A percentile compares a stretch with the other conserved stretches of the same genome.
Conservation (phyloP, 768 basidiomycete species). For the Collybia sp. region DNA sequence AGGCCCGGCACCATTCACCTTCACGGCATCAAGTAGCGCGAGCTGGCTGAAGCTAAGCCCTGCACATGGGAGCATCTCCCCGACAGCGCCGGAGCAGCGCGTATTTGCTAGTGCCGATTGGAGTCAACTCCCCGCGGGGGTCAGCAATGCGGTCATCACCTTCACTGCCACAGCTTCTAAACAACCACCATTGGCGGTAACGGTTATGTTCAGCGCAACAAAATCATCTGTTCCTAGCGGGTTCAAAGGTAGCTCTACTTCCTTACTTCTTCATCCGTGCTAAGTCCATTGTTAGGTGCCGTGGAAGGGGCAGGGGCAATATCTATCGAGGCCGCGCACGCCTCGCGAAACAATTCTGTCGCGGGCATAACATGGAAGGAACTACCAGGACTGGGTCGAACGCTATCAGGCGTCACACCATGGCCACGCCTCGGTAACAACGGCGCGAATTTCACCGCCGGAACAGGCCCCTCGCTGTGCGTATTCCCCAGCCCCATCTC, state of each 20-base stretch:
- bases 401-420: conserved; percentile 57
- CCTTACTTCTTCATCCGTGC: neutral
- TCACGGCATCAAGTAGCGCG: conserved; percentile 41
- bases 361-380: conserved; percentile 53
- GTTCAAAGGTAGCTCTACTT: conserved; percentile 41
- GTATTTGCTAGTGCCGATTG: conserved; percentile 59
- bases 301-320: conserved; percentile 61
- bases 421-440: conserved; percentile 44
- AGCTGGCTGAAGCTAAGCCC: conserved; percentile 50
- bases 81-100: conserved; percentile 42
- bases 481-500: conserved; percentile 9
- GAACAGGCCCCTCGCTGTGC: conserved; percentile 58
- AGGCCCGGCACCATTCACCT: conserved; percentile 54
- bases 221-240: conserved; percentile 32
- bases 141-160: conserved; percentile 32
- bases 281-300: conserved; percentile 34
- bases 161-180: conserved; percentile 41
- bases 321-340: conserved; percentile 64
- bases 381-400: conserved; percentile 56
- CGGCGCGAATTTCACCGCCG: conserved; percentile 53
- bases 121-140: conserved; percentile 37
- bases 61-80: conserved; percentile 43
- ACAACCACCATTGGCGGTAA: conserved; percentile 28
- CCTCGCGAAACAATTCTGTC: conserved; percentile 40
- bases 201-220: conserved; percentile 28